Percentiles rank a stretch among this genome's conserved stretches.
These are phyloP conservation scores for Phyllosticta citriasiana DNA, from an alignment of 2,329 filamentous ascomycete species.

Conservation along the genomic window DNA sequence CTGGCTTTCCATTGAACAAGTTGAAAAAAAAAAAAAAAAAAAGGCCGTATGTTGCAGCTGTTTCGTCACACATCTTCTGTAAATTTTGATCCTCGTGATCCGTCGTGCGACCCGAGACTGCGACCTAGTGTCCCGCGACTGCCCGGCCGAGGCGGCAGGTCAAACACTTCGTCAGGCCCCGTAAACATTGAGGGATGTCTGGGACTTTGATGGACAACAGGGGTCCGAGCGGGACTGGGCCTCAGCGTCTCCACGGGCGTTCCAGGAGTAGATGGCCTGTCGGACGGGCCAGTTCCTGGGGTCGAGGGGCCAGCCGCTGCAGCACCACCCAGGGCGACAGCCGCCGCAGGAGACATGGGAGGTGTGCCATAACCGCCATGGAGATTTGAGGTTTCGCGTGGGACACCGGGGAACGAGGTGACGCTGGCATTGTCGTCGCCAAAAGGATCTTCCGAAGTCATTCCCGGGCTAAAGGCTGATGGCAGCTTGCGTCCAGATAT, in stretches of 20 bases:
- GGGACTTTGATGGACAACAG: constrained; percentile 42
- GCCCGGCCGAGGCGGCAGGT: constrained; percentile 24
- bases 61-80: constrained; percentile 35
- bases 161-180: constrained; percentile 11
- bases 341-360: constrained; percentile 9
- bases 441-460: constrained; percentile 26
- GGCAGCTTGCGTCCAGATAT: constrained; percentile 40
- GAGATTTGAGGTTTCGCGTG: constrained; percentile 28
- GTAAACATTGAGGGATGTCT: constrained; percentile 12
- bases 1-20: no score
- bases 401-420: constrained; percentile 27
- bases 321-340: not conserved
- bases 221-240: constrained; percentile 55
- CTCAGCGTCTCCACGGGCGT: constrained; percentile 19
- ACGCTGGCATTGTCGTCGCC: constrained; percentile 18
- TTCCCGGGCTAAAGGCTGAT: constrained; percentile 38
- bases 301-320: constrained; percentile 1
- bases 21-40: not conserved
- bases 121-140: constrained; percentile 28
- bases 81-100: constrained; percentile 36
- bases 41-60: not conserved
- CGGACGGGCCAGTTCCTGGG: constrained; percentile 9
- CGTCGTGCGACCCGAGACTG: constrained; percentile 36
- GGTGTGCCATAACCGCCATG: constrained; percentile 28
- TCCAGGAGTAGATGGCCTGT: constrained; percentile 9